Evolutionary conservation across 495 filamentous ascomycete species (phyloP).

Genomic region (Cercophora scortea): DNA sequence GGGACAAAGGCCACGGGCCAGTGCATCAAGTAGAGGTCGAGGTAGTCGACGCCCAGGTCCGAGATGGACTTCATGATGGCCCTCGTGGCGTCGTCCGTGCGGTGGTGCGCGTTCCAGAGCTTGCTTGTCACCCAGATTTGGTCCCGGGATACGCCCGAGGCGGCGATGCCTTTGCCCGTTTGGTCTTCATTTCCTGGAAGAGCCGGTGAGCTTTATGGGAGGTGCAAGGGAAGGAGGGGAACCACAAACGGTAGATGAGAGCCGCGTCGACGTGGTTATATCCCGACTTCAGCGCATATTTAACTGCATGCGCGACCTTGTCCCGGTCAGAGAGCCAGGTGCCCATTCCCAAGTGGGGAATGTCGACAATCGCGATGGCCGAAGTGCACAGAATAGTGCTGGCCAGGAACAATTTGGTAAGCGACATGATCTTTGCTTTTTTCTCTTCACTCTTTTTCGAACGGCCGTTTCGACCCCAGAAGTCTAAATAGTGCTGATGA

Average conservation of each 20-base stretch:
- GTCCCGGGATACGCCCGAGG: conserved; percentile 46
- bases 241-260: not conserved
- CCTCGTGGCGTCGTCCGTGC: conserved; percentile 49
- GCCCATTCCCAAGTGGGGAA: not conserved
- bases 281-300: not conserved
- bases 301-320: not conserved
- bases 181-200: not conserved
- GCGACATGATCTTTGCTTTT: too few relatives aligned
- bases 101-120: conserved; percentile 62
- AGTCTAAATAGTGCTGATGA: too few relatives aligned
- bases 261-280: not conserved
- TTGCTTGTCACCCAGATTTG: conserved; percentile 66
- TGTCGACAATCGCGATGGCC: not conserved
- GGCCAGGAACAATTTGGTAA: too few relatives aligned
- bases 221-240: not conserved
- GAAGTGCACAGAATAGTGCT: too few relatives aligned
- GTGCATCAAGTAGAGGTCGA: conserved; percentile 68
- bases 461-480: too few relatives aligned
- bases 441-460: too few relatives aligned
- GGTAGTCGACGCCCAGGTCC: conserved; percentile 55
- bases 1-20: conserved; percentile 47
- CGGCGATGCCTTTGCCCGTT: conserved; percentile 46
- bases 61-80: conserved; percentile 54
- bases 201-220: not conserved
- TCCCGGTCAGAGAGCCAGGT: not conserved